phyloP scores from a whole-genome alignment of 1,284 basidiomycete species.

The Takashimella koratensis region DNA sequence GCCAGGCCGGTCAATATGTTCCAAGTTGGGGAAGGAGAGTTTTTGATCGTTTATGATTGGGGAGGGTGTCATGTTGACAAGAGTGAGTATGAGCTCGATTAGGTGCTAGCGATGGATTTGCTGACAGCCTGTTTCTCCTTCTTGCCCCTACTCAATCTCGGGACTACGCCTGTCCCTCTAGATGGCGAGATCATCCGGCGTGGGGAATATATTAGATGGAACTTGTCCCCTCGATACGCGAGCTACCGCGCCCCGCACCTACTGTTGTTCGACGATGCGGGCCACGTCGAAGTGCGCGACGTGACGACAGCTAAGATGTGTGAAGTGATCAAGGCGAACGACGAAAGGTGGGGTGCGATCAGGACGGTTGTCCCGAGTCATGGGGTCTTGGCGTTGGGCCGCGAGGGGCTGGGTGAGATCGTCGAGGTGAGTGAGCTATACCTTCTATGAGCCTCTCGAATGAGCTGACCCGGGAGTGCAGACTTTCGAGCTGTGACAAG shows the following conservation, averaged over 20 bases:
- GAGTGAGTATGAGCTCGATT: conserved; percentile 20
- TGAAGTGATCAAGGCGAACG: conserved; percentile 32
- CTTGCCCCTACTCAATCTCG: no score
- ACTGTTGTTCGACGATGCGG: conserved; percentile 30
- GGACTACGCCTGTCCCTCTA: no score
- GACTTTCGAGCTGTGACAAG: no score
- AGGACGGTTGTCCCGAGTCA: conserved; percentile 14
- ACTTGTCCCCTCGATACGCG: conserved; percentile 27
- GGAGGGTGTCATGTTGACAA: conserved; percentile 38
- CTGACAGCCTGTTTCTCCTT: no score
- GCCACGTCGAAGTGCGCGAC: conserved; percentile 29
- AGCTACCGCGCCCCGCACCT: conserved; percentile 28
- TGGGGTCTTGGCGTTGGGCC: conserved; percentile 17
- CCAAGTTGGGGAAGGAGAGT: conserved; percentile 35
- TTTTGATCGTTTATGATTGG: conserved; percentile 34
- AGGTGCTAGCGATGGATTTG: background rate
- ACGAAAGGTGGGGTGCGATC: conserved; percentile 17
- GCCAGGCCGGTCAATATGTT: conserved; percentile 33
- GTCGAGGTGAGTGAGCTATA: conserved; percentile 40
- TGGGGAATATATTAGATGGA: conserved; percentile 33
- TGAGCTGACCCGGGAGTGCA: no score
- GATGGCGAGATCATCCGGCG: conserved; percentile 30
- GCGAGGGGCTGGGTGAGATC: conserved; percentile 26
- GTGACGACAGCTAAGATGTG: conserved; percentile 26
- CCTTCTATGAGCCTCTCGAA: no score